Evolutionary conservation across 2,329 filamentous ascomycete species (phyloP).

Genomic region (Aspergillus piperis): DNA sequence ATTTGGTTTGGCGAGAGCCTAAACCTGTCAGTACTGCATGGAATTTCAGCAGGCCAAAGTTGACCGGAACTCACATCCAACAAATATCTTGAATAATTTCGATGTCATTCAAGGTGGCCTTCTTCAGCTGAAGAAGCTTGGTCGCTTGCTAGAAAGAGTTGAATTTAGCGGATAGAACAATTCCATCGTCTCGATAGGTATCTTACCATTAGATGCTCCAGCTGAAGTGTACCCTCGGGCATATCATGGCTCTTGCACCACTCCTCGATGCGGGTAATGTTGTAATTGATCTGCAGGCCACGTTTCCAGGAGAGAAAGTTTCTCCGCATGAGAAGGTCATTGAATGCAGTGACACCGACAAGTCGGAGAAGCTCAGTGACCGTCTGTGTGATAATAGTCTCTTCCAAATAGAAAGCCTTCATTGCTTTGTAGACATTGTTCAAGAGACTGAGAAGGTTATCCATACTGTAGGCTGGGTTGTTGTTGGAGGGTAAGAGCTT

Average conservation of each 20-base stretch:
- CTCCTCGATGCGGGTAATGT: conserved; percentile 98
- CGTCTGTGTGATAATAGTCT: conserved; percentile 92
- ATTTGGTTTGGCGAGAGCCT: conserved; percentile 98
- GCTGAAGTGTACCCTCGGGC: conserved; percentile 94
- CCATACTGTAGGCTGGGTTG: conserved; percentile 97
- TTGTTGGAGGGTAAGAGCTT: conserved; percentile 92
- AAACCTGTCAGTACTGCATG: conserved; percentile 8
- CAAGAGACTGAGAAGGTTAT: conserved; percentile 90
- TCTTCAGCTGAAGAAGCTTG: conserved; percentile 97
- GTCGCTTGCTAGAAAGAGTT: conserved; percentile 74
- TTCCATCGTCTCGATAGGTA: too few relatives aligned
- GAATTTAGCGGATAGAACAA: neutral
- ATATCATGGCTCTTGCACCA: conserved; percentile 99
- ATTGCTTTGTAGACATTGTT: conserved; percentile 98
- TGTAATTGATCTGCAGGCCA: conserved; percentile 99
- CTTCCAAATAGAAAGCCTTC: conserved; percentile 97
- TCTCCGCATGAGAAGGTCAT: conserved; percentile 93
- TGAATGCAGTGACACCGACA: conserved; percentile 97
- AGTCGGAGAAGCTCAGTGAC: conserved; percentile 89
- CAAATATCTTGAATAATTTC: conserved; percentile 99
- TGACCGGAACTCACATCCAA: conserved; percentile 80
- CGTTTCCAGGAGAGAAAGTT: conserved; percentile 99
- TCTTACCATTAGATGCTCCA: conserved; percentile 93
- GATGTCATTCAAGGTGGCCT: conserved; percentile 97
- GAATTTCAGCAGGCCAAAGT: neutral